A percentile compares a stretch with the other conserved stretches of the same genome.
Conservation (phyloP, 768 basidiomycete genomes). For the Naganishia onofrii region DNA sequence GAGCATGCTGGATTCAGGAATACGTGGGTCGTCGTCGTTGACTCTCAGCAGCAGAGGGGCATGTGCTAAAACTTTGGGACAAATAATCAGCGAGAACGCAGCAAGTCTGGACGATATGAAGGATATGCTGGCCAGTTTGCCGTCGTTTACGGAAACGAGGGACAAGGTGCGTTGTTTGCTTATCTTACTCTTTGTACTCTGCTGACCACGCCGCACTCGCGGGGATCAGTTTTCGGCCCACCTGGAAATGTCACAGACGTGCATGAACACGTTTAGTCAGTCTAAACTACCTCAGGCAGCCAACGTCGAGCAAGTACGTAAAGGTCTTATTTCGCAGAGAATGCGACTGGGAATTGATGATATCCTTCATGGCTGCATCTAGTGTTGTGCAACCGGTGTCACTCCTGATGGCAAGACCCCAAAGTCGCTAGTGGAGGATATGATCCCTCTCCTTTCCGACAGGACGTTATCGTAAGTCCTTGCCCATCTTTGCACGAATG, state of each 20-base stretch:
- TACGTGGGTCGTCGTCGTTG: constrained; percentile 57
- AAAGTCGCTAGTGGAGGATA: constrained; percentile 91
- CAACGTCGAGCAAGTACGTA: constrained; percentile 82
- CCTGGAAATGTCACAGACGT: constrained; percentile 95
- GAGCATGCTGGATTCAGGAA: constrained; percentile 91
- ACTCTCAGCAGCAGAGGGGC: too few species aligned
- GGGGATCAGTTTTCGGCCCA: constrained; percentile 80
- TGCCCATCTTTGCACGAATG: too few species aligned
- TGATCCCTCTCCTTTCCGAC: constrained; percentile 92
- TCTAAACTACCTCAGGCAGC: constrained; percentile 78
- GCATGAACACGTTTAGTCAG: constrained; percentile 87
- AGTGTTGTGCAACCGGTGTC: constrained; percentile 91
- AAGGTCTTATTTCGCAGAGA: too few species aligned
- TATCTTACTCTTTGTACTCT: neutral
- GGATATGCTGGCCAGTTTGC: constrained; percentile 93
- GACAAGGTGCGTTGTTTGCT: constrained; percentile 66
- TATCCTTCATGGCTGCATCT: neutral
- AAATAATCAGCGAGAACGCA: constrained; percentile 8
- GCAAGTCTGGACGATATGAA: constrained; percentile 90
- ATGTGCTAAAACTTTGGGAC: neutral
- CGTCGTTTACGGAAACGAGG: constrained; percentile 90
- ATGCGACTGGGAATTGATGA: too few species aligned
- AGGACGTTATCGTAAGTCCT: constrained; percentile 71
- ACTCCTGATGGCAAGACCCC: constrained; percentile 92
- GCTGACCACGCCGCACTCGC: neutral